phyloP scores from a whole-genome alignment of 768 basidiomycete species.

The Lentinus tigrinus region DNA sequence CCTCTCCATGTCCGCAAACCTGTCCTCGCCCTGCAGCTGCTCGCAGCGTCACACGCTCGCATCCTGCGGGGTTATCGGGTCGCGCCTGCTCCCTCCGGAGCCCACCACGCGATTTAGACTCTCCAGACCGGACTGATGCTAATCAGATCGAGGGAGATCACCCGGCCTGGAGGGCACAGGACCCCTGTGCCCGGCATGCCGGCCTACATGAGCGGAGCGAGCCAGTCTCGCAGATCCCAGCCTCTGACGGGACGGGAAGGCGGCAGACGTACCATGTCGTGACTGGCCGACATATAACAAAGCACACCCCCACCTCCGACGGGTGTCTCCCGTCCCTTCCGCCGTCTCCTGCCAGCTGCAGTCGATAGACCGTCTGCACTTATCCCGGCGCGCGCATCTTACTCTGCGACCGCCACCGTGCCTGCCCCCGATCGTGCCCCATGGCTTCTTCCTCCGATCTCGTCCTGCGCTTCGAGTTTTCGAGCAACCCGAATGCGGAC shows the following conservation, averaged over 20 bases:
- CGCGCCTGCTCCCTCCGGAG: neutral
- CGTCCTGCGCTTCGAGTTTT: conserved; percentile 38
- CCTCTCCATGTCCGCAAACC: neutral
- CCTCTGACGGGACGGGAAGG: neutral
- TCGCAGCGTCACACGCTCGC: neutral
- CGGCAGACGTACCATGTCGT: neutral
- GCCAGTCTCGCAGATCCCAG: neutral
- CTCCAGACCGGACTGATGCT: conserved; percentile 16
- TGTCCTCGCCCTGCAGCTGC: neutral
- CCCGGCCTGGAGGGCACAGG: conserved; percentile 7
- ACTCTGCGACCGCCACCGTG: neutral
- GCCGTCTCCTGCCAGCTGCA: neutral
- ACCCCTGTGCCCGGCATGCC: neutral
- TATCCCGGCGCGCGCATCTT: neutral
- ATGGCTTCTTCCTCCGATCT: conserved; percentile 27
- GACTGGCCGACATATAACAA: neutral
- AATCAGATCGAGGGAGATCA: conserved; percentile 25
- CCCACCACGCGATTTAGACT: conserved; percentile 27
- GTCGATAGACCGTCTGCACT: neutral
- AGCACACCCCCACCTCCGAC: neutral
- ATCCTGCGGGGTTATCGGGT: neutral
- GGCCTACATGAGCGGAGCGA: neutral
- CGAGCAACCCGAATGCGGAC: conserved; percentile 30
- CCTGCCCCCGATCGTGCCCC: neutral
- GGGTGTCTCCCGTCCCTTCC: neutral